Evolutionary conservation across 129 eudicot genomes (phyloP), one percentile per base, ranked within the genome.

Genomic region (Chrysanthemum lavandulifolium): DNA sequence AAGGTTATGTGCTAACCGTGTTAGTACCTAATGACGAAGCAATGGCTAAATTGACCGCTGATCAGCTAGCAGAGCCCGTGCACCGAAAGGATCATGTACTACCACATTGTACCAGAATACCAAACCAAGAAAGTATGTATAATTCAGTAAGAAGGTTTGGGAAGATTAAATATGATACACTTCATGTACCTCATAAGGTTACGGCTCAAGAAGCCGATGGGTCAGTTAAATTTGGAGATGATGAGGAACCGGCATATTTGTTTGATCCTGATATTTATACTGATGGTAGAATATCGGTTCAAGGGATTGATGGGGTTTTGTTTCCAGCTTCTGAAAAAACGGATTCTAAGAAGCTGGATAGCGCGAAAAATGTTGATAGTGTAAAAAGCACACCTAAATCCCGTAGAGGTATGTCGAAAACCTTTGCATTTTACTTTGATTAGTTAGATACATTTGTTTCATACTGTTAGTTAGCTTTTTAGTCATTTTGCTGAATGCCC

Each of bases 41-140:
- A 19, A 89, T 93, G 98, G 96, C 95, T 2, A 85, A 87, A 78
- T 14, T 93, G 45, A 87, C 98, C 4, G 85, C 97, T 6, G 98
- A 93, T 61, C 98, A 93, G 56, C 77, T 93, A 61, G 83, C 90
- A 11, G 98, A 93, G 45, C 95, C 96, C 0, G 96, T 4, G 98
- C 98, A 1, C 96, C 95, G 98, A 93, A 74, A 84, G 87, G 76
- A 89, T 93, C 25, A 84, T 93, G 88, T 93, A 93, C 51, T 89
- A 87, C 61, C 98, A 93, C 74, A 70, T 94, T 53, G 75, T 94
- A 3, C 97, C 97, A 1, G 98, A 94, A 76, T 94, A 94, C 76
- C 98, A 89, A 59, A 93, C 98, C 1, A 93, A 68, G 96, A 89
- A 80, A 93, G 96, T 75, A 89, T 93, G 98, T 93, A 93, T 71